Evolutionary conservation across 345 rosid genomes (phyloP), one percentile per base, ranked within the genome.

Genomic region (Psidium friedrichsthalianum): DNA sequence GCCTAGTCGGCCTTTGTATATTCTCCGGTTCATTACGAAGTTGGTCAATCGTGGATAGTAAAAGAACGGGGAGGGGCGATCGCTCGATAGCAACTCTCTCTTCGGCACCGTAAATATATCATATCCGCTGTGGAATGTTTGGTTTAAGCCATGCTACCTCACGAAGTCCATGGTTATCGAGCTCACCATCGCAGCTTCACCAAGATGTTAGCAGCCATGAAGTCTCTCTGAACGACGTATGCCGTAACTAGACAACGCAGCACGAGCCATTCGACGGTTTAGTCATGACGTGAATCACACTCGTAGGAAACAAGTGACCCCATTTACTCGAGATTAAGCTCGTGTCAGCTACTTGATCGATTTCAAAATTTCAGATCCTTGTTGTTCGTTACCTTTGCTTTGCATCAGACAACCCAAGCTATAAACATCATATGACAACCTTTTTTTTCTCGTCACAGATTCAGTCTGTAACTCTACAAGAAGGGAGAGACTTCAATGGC

Each of bases 201-300:
- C 2, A 29, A 32, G 12, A 8, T 3, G 0, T 15, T 3, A 32
- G 0, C 22, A 15, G 0, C 0, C 12, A 64, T 0, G 0, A 16
- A 29, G 0, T 64, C 24, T 64, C 12, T 64, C 1, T 0, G n/a
- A 64, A 8, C 0, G 1, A 16, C 8, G 18, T 32, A 15, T 32
- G 1, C 16, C 36, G 1, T 1, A 18, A 64, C 6, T 64, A 69
- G 3, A 6, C 8, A 29, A 29, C 42, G 0, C 3, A 21, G 3
- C 22, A 8, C 0, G 47, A 36, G 24, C 13, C 3, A 1, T 69
- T 32, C 6, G 9, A 2, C 8, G 6, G 44, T 64, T 1, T 32
- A 1, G n/a, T 22, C 29, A 21, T 3, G 10, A 29, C 3, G 8
- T 29, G 2, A 29, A 64, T 69, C 11, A 18, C 16, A 64, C 44